Evolutionary conservation across 1,284 basidiomycete genomes (phyloP).

Genomic region (Pseudozyma sp.): DNA sequence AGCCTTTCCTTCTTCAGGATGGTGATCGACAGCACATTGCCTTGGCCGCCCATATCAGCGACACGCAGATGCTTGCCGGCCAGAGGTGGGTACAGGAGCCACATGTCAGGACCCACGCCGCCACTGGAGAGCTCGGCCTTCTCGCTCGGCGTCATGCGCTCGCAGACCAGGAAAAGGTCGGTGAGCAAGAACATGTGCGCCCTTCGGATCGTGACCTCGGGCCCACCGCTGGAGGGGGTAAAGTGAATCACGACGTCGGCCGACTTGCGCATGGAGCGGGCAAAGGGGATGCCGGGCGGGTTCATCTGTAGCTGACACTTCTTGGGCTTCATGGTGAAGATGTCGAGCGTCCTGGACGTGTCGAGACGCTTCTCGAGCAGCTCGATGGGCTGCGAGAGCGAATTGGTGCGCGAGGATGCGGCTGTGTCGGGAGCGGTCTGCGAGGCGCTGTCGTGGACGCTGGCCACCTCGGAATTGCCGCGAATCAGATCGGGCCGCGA

Average conservation of each 20-base stretch:
- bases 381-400: constrained; percentile 47
- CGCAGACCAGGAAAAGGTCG: constrained; percentile 85
- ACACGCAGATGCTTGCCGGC: constrained; percentile 85
- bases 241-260: constrained; percentile 82
- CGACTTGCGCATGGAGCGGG: constrained; percentile 81
- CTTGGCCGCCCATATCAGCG: constrained; percentile 73
- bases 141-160: constrained; percentile 60
- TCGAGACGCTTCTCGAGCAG: constrained; percentile 86
- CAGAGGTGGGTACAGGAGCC: constrained; percentile 92
- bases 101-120: constrained; percentile 77
- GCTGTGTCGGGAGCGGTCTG: constrained; percentile 22
- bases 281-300: constrained; percentile 82
- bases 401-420: constrained; percentile 27
- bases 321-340: constrained; percentile 96
- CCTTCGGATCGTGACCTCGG: constrained; percentile 76
- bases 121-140: constrained; percentile 34
- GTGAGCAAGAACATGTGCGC: constrained; percentile 91
- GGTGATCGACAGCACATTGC: constrained; percentile 79
- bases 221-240: constrained; percentile 75
- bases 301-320: constrained; percentile 88
- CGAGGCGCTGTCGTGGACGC: constrained; percentile 30
- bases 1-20: constrained; percentile 91
- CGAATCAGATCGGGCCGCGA: constrained; percentile 34
- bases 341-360: constrained; percentile 84
- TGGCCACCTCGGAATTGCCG: constrained; percentile 37